A percentile compares a stretch with the other conserved stretches of the same genome.
Evolutionary conservation across 352 stramenopile genomes (phyloP).

Genomic region (Phytophthora pistaciae): DNA sequence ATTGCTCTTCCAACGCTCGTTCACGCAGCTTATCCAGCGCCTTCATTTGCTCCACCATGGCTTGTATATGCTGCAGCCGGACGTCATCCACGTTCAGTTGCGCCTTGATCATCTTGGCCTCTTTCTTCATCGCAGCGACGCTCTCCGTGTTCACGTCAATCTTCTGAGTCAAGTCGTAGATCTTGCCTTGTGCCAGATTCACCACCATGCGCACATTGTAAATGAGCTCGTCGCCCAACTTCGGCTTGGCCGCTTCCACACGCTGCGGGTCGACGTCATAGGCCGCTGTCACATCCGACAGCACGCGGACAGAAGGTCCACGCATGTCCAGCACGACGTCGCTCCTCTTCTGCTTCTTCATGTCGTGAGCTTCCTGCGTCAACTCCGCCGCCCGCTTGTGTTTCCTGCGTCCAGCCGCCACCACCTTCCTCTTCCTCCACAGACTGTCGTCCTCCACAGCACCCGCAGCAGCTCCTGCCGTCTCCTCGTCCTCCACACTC

Average conservation of each 20-base stretch:
- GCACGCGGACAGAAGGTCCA: conserved; percentile 81
- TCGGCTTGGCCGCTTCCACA: conserved; percentile 60
- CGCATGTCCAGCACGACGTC: conserved; percentile 92
- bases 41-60: conserved; percentile 56
- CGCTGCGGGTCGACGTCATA: conserved; percentile 63
- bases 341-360: conserved; percentile 56
- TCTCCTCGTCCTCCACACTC: conserved; percentile 47
- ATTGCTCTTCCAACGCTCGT: conserved; percentile 42
- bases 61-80: conserved; percentile 55
- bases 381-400: conserved; percentile 79
- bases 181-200: conserved; percentile 80
- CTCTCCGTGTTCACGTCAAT: conserved; percentile 59
- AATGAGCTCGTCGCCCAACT: conserved; percentile 92
- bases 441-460: conserved; percentile 76
- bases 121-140: conserved; percentile 67
- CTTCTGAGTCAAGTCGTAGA: conserved; percentile 82
- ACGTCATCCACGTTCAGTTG: conserved; percentile 73
- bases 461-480: conserved; percentile 28
- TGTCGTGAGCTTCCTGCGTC: conserved; percentile 48
- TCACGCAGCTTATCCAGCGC: conserved; percentile 46
- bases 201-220: conserved; percentile 93
- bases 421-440: conserved; percentile 82
- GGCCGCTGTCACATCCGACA: conserved; percentile 68
- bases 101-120: conserved; percentile 65
- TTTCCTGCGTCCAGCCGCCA: conserved; percentile 36